phyloP scores from a whole-genome alignment of 345 rosid species.

The Populus simonii region DNA sequence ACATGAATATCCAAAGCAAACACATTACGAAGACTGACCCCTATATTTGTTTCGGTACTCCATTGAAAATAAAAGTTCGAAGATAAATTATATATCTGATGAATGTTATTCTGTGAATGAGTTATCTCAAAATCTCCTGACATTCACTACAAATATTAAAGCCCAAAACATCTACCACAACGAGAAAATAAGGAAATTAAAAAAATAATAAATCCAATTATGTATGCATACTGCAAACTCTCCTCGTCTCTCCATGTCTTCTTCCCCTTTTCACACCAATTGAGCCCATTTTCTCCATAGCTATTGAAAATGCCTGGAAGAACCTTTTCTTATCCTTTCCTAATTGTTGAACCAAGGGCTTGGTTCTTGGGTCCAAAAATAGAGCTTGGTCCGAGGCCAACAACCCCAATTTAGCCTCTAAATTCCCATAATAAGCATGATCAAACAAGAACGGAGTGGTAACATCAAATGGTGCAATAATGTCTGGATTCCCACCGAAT shows the following conservation, averaged over 20 bases:
- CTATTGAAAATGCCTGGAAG: conserved; percentile 56
- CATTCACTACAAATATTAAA: neutral
- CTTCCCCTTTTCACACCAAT: conserved; percentile 70
- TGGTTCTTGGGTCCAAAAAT: conserved; percentile 56
- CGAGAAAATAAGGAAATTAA: neutral
- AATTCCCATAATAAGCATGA: conserved; percentile 54
- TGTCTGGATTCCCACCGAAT: conserved; percentile 44
- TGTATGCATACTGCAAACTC: conserved; percentile 47
- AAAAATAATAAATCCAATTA: neutral
- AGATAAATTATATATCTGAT: no score
- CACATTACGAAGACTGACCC: no score
- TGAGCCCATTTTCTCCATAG: conserved; percentile 84
- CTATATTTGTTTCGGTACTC: no score
- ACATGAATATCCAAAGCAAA: no score
- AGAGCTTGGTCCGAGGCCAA: conserved; percentile 64
- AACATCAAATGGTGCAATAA: conserved; percentile 63
- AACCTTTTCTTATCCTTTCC: conserved; percentile 53
- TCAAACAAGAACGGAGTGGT: conserved; percentile 76
- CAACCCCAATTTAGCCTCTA: conserved; percentile 57
- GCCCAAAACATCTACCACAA: neutral
- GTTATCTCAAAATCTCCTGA: neutral
- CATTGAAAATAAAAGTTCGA: no score
- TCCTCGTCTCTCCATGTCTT: conserved; percentile 70
- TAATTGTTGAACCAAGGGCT: conserved; percentile 45
- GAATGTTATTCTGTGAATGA: no score